Evolutionary conservation across 805 yeast species (phyloP), one percentile per base, ranked within the genome.

Genomic region (Zygoascus ofunaensis): DNA sequence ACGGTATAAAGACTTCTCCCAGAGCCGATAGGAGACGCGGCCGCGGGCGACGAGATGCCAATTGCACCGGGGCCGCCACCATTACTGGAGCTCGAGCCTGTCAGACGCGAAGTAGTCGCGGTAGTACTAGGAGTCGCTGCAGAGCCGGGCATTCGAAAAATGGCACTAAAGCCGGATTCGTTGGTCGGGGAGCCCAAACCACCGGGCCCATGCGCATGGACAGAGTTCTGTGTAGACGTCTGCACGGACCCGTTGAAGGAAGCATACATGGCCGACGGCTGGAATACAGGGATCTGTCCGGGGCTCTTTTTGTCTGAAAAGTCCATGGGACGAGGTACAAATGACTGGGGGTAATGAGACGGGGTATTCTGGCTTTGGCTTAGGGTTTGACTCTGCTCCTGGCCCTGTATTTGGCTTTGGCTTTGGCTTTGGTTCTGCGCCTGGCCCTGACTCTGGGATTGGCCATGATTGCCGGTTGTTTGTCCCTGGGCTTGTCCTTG

Each of bases 401-500:
- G n/a, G n/a, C n/a, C n/a, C n/a, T n/a, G n/a, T n/a, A n/a, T n/a
- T n/a, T n/a, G n/a, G n/a, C n/a, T n/a, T n/a, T n/a, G n/a, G n/a
- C n/a, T n/a, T n/a, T n/a, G n/a, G n/a, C n/a, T n/a, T n/a, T n/a
- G n/a, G n/a, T n/a, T n/a, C n/a, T n/a, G n/a, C n/a, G n/a, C n/a
- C n/a, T n/a, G n/a, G n/a, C n/a, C n/a, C n/a, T n/a, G n/a, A n/a
- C n/a, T n/a, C n/a, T n/a, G n/a, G n/a, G n/a, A n/a, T n/a, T n/a
- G n/a, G n/a, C n/a, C n/a, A n/a, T n/a, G n/a, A n/a, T n/a, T n/a
- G n/a, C n/a, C n/a, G n/a, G n/a, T n/a, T n/a, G n/a, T n/a, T n/a
- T n/a, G n/a, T n/a, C n/a, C n/a, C 17, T 34, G 40, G 10, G 5
- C 34, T 26, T 39, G 28, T 39, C 19, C 24, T 23, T 33, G 37